Percentiles rank a stretch among this genome's conserved stretches.
These are phyloP conservation scores for Microthlaspi erraticum DNA, from an alignment of 345 rosid species.

Conservation along the genomic window DNA sequence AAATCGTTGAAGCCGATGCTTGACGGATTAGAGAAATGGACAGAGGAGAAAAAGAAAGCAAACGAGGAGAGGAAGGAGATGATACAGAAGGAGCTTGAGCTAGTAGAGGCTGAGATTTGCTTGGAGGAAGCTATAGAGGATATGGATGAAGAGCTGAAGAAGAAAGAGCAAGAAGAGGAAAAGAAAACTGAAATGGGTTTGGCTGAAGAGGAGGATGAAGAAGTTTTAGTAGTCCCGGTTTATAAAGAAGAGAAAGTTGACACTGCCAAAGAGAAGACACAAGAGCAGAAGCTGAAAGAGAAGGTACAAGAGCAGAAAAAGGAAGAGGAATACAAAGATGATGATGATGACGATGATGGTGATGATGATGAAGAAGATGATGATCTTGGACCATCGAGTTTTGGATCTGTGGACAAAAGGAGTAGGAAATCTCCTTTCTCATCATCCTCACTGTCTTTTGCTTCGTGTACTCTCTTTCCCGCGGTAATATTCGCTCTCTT, in stretches of 20 bases:
- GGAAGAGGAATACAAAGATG: constrained; percentile 50
- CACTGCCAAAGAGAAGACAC: constrained; percentile 35
- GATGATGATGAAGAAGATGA: constrained; percentile 51
- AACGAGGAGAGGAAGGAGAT: constrained; percentile 65
- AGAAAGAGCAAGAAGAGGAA: constrained; percentile 72
- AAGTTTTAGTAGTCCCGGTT: constrained; percentile 34
- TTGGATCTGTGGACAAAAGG: constrained; percentile 66
- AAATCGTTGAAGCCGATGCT: constrained; percentile 57
- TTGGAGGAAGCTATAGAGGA: constrained; percentile 92
- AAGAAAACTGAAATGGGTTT: constrained; percentile 56
- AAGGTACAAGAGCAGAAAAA: constrained; percentile 37
- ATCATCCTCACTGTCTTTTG: constrained; percentile 72
- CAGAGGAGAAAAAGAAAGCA: constrained; percentile 72
- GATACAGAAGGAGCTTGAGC: constrained; percentile 72
- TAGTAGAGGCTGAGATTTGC: constrained; percentile 79
- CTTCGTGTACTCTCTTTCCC: constrained; percentile 69
- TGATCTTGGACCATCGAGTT: constrained; percentile 70
- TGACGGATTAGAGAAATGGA: constrained; percentile 74
- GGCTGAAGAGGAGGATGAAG: constrained; percentile 59
- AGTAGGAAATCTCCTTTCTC: constrained; percentile 68
- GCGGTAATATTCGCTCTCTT: constrained; percentile 54
- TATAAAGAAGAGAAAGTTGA: constrained; percentile 48
- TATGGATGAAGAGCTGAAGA: constrained; percentile 72
- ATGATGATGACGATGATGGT: constrained; percentile 43
- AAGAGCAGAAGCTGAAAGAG: constrained; percentile 45